phyloP scores from a whole-genome alignment of 2,329 filamentous ascomycete genomes.

The Ceratocystis harringtonii region DNA sequence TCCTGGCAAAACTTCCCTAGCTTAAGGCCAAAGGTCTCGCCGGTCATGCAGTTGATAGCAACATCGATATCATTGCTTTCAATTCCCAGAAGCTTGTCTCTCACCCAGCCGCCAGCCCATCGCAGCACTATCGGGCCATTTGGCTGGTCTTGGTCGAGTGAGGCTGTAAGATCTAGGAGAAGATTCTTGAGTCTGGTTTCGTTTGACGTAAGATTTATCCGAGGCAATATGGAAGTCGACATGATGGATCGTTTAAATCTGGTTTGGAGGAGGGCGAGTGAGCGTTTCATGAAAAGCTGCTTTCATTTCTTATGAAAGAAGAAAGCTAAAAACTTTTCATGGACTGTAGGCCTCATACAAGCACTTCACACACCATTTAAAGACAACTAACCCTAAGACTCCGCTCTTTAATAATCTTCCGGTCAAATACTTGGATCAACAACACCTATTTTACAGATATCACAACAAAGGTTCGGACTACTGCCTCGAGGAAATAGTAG shows the following conservation, averaged over 20 bases:
- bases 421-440: not conserved
- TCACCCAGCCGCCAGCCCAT: constrained; percentile 78
- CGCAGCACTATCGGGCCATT: constrained; percentile 46
- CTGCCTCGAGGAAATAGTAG: not conserved
- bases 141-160: constrained; percentile 23
- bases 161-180: constrained; percentile 65
- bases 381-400: not conserved
- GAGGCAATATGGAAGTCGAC: constrained; percentile 18
- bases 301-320: not conserved
- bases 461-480: not conserved
- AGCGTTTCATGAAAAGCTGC: constrained; percentile 5
- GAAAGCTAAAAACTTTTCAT: not conserved
- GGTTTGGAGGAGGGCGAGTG: constrained; percentile 3
- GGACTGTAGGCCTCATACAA: not conserved
- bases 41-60: constrained; percentile 75
- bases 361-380: not conserved
- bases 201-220: constrained; percentile 44
- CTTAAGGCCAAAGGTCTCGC: constrained; percentile 55
- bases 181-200: constrained; percentile 62
- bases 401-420: not conserved
- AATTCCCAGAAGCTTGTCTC: constrained; percentile 62
- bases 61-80: constrained; percentile 71
- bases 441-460: not conserved
- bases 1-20: constrained; percentile 53
- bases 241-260: constrained; percentile 6